Evolutionary conservation across 306 rosid genomes (phyloP), one percentile per base, ranked within the genome.

Genomic region (Calophaca sinica): DNA sequence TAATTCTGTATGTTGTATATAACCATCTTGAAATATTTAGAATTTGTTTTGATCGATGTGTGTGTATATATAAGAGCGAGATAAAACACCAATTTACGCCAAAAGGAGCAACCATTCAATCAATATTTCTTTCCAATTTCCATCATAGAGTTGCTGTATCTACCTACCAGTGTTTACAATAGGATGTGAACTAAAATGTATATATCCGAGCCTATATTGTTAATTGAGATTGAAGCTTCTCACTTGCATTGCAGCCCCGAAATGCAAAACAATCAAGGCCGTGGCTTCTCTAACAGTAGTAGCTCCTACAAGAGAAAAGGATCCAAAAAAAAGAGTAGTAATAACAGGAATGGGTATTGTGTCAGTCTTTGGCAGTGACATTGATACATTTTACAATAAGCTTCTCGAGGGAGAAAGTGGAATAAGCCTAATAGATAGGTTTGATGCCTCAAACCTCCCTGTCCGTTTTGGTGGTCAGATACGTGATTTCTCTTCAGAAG

Each of bases 341-440:
- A 84, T 89, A 78, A 89, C 88, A 2, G 87, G 93, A 51, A 83
- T 73, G 88, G 90, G 93, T 4, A 76, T 89, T 11, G 83, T 80
- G 53, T 86, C 86, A 0, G 88, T 81, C 62, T 83, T 85, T 62
- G 89, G 89, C 33, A 84, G 59, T 77, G 86, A 81, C 38, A 76
- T 86, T 75, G 86, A 76, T 39, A 57, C 68, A 58, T 74, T 83
- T 78, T 87, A 86, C 80, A 73, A 69, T 73, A 80, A 72, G 52
- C 87, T 84, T 32, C 79, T 89, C 2, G 85, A 82, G 57, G 93
- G 89, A 72, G 75, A 81, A 62, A 88, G 93, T 75, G 87, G 86
- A 45, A 86, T 84, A 57, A 84, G 80, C 64, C 45, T 64, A 11
- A 86, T 82, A 9, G 87, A 88, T 9, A 70, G 79, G 62, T 87